Base-by-base conservation (phyloP, 2,329 filamentous ascomycete genomes). In the Scytalidium sp. region DNA sequence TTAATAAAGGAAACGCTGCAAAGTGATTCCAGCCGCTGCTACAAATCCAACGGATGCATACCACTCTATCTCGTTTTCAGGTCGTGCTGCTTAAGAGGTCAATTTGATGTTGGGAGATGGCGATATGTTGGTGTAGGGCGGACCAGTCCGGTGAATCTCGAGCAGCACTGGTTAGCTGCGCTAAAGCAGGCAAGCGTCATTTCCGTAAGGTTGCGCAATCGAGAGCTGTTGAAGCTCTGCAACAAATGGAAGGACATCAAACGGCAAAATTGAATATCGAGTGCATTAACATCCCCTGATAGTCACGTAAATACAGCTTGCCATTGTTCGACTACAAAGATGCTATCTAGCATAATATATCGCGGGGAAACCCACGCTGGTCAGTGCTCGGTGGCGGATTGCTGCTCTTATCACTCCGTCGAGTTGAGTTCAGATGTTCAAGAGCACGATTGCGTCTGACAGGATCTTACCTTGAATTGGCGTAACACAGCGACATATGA, bases 11-110 rank as follows among this genome's bases (percentile, higher is more conserved):
- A 47, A 45, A 32, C 27, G 46, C 23, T 7, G 36, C 23, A 21
- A 43, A 42, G 40, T 45, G 42, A 27, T 36, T 48, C 15, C 39
- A 20, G 22, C 39, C 39, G 40, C 17, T 19, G 23, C 44, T 46
- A 43, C 27, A 40, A 41, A 47, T 25, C 27, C 47, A 36, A 43
- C 47, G 49, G 41, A 45, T 42, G 39, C 45, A 54, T 51, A n/a
- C 17, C 32, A n/a, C 11, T 9, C 44, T 47, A 44, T 21, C 17
- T 22, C 9, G 29, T 43, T 36, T 25, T n/a, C 19, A 19, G 15
- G 19, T 15, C 22, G 39, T 43, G 45, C 46, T 52, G 49, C 39
- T 32, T 11, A 15, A 5, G 17, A 44, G 19, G 25, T 43, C n/a
- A 21, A 44, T 51, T 51, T 44, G 48, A 27, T 43, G 41, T 39